phyloP scores from a whole-genome alignment of 257 asterid genomes.

The Solanum dulcamara region DNA sequence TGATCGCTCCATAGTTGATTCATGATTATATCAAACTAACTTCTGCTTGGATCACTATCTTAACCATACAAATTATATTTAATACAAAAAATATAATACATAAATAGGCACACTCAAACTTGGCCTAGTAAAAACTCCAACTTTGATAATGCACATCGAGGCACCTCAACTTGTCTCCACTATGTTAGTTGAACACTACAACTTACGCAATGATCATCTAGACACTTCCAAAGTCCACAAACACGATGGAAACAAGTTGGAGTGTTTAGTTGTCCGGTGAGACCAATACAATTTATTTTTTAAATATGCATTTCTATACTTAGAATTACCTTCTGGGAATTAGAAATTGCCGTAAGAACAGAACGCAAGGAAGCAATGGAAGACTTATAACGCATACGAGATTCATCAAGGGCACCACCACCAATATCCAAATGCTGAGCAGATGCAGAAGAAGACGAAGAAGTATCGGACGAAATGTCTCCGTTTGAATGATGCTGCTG shows the following conservation, averaged over 20 bases:
- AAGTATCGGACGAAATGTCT: constrained; percentile 39
- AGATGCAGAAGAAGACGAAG: constrained; percentile 48
- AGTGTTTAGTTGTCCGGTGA: no score
- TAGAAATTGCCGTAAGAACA: constrained; percentile 50
- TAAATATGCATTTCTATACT: not conserved
- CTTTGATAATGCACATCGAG: no score
- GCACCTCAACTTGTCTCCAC: no score
- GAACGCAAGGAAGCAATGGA: constrained; percentile 63
- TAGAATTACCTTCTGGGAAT: constrained; percentile 45
- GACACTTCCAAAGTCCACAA: no score
- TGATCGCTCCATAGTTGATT: not conserved
- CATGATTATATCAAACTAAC: not conserved
- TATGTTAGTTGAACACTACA: no score
- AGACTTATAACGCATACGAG: constrained; percentile 65
- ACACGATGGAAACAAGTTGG: no score
- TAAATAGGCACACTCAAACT: no score
- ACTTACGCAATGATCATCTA: no score
- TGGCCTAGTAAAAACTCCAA: no score
- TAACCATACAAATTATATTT: not conserved
- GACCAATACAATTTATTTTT: no score
- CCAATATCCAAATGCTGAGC: constrained; percentile 52
- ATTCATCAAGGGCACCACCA: constrained; percentile 86
- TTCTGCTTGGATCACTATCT: not conserved
- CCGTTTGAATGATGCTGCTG: constrained; percentile 31
- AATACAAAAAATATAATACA: not conserved